Evolutionary conservation across 192 early-diverging fungal species (phyloP), one percentile per base, ranked within the genome.

Genomic region (Cladochytrium replicatum): DNA sequence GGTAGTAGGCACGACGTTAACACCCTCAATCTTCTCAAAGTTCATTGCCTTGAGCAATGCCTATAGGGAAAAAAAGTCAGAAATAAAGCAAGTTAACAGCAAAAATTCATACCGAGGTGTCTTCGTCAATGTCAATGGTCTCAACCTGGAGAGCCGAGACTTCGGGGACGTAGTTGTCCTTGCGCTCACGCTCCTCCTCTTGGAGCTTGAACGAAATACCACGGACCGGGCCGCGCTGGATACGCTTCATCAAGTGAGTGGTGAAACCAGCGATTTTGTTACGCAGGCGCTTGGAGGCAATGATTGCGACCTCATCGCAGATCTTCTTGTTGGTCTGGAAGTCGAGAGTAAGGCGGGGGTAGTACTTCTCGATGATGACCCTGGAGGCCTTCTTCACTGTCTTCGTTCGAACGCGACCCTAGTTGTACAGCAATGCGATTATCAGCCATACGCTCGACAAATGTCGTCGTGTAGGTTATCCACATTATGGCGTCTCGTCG

Each of bases 231-330:
- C 96, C 93, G 55, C 84, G 82, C 72, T 93, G 86, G 64, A 99
- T 97, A 77, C 96, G 91, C 82, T 88, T 87, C 96, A 99, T 99
- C 86, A 99, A 80, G 69, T 97, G 96, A 58, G 96, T 99, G 71
- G 96, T 99, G 86, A 97, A 99, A 51, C 96, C 96, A 58, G 96
- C 96, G 66, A 99, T 99, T 87, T 99, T 95, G 86, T 99, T 99
- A 64, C 96, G 89, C 70, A 99, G 89, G 61, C 96, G 88, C 88
- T 99, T 97, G 60, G 89, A 87, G 54, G 89, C 71, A 59, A 99
- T 94, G 68, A 96, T 90, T 60, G 96, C 91, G 49, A 97, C 93
- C 76, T 97, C 93, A 70, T 88, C 85, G 57, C 75, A 74, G 64
- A 97, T 93, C 72, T 87, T 90, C 91, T 99, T 99, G 90, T 99